Evolutionary conservation across 495 filamentous ascomycete genomes (phyloP).

Genomic region (Aspergillus taichungensis): DNA sequence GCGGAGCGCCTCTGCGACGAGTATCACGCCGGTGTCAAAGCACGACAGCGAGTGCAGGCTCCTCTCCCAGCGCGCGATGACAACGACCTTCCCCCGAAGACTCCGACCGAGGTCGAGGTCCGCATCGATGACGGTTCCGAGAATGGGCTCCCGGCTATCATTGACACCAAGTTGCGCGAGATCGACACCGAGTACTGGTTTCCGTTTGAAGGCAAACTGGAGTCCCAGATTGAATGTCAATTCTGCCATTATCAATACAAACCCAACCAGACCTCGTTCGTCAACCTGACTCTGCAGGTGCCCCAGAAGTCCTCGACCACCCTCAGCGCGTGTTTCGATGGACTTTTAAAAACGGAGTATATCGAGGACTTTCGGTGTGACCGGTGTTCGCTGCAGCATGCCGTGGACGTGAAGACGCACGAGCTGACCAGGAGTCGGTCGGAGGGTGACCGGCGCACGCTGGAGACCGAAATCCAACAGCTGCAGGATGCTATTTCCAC

Average conservation of each 20-base stretch:
- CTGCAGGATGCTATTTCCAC: slow-evolving; percentile 54
- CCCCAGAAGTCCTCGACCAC: slow-evolving; percentile 64
- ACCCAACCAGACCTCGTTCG: slow-evolving; percentile 73
- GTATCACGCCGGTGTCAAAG: slow-evolving; percentile 74
- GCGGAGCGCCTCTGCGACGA: slow-evolving; percentile 88
- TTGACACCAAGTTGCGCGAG: slow-evolving; percentile 35
- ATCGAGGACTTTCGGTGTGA: slow-evolving; percentile 98
- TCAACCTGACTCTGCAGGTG: slow-evolving; percentile 85
- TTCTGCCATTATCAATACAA: slow-evolving; percentile 84
- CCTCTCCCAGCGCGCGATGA: slow-evolving; percentile 10
- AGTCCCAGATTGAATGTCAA: slow-evolving; percentile 89
- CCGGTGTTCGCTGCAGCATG: slow-evolving; percentile 78
- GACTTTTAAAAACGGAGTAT: slow-evolving; percentile 85
- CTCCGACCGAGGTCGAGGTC: slow-evolving; percentile 27
- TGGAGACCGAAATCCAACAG: slow-evolving; percentile 47
- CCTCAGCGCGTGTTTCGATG: slow-evolving; percentile 75
- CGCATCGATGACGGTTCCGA: slow-evolving; percentile 34
- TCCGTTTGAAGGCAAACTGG: slow-evolving; percentile 74
- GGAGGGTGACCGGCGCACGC: slow-evolving; percentile 37
- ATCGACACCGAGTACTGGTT: slow-evolving; percentile 62
- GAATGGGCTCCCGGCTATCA: slow-evolving; percentile 32
- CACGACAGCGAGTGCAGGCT: slow-evolving; percentile 40
- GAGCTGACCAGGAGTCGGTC: slow-evolving; percentile 39
- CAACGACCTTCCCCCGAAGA: slow-evolving; percentile 12
- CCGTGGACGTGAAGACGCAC: slow-evolving; percentile 44